Base-by-base conservation (phyloP, 805 yeast genomes). In the Cyberlindnera bimundalis region DNA sequence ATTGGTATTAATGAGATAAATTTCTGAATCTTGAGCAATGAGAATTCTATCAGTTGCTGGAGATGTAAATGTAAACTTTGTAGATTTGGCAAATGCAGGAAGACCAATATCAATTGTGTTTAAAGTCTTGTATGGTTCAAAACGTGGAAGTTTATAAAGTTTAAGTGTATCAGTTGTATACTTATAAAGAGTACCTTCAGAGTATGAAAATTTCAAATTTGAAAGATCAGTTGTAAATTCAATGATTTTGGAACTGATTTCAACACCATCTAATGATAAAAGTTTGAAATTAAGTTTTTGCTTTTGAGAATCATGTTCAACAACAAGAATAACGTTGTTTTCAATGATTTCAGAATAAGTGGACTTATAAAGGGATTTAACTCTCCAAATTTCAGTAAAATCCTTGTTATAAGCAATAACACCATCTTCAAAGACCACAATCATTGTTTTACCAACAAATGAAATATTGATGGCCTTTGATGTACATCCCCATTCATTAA, bases 1-100 rank as follows among this genome's bases (percentile, higher is more conserved):
- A 29, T 55, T 55, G 6, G 56, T 51, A 36, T 62, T 78, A 18
- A 71, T 59, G n/a, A 66, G 56, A 40, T 61, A 68, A 5, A 65
- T 38, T 35, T 60, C 58, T 13, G 44, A 31, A 11, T 41, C 56
- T 18, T 45, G 44, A 2, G 59, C 43, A 13, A 62, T 20, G 17
- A 62, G 29, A 5, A 62, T 23, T 40, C 62, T 48, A 37, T 58
- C 55, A 1, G 34, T 23, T 4, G 56, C 57, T 19, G 62, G 57
- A 4, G 66, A 57, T 19, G 33, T 14, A 10, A 61, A 17, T 9
- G 51, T 28, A 8, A 52, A 9, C 20, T 26, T 30, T 23, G 41
- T 30, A 9, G 41, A n/a, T 1, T 33, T 18, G 9, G 20, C 6
- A 5, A 35, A 19, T 12, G 28, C 10, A 14, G 40, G 35, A 6